Conservation (phyloP, 169 alveolate genomes). For the Eimeria maxima region DNA sequence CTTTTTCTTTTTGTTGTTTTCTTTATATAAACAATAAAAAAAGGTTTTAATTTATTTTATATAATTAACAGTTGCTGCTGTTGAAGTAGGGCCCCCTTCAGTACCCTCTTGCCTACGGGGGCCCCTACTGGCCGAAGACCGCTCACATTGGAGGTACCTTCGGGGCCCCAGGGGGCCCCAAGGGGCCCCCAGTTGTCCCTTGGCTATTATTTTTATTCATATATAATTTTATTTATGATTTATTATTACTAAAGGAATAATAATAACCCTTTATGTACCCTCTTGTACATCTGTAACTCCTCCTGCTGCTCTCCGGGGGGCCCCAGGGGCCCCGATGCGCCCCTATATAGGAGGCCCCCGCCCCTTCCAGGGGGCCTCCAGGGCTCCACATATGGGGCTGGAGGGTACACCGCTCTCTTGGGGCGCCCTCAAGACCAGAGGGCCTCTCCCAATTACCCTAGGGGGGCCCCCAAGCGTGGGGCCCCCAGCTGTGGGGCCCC, state of each 20-base stretch:
- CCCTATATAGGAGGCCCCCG: not conserved
- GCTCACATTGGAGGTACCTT: not conserved
- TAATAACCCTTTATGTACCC: no score
- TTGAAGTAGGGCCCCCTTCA: not conserved
- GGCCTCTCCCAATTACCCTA: not conserved
- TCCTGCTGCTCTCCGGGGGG: constrained; percentile 21
- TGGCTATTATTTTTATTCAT: no score
- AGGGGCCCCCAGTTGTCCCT: not conserved
- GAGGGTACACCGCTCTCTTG: not conserved
- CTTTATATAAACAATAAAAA: no score
- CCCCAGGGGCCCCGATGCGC: constrained; percentile 28
- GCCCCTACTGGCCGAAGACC: not conserved
- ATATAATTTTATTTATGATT: not conserved
- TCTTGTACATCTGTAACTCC: not conserved
- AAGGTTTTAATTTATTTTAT: no score
- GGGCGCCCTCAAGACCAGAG: not conserved
- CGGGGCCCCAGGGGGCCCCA: constrained; percentile 46
- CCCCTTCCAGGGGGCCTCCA: not conserved
- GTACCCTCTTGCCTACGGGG: constrained; percentile 6
- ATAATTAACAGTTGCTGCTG: not conserved
- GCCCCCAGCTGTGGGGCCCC: not conserved
- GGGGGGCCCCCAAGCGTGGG: not conserved
- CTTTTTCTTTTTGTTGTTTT: no score
- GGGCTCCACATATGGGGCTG: constrained; percentile 12
- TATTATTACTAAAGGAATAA: not conserved